phyloP scores from a whole-genome alignment of 345 rosid genomes.

The Gossypium ekmanianum region DNA sequence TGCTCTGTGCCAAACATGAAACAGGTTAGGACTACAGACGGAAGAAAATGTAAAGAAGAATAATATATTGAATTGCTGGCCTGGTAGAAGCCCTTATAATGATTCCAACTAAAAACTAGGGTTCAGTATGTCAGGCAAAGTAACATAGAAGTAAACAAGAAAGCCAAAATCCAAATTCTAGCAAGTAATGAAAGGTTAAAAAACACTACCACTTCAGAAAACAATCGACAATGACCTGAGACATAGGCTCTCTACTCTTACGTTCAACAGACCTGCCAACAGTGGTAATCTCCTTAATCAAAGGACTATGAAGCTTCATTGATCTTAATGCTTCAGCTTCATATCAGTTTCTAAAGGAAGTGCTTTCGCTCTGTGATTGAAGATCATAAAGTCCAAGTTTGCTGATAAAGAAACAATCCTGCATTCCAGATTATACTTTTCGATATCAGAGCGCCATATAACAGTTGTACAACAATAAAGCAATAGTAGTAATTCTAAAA shows the following conservation, averaged over 20 bases:
- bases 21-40: background rate
- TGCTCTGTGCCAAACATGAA: background rate
- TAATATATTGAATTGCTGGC: background rate
- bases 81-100: background rate
- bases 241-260: background rate
- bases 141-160: background rate
- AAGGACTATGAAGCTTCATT: constrained; percentile 1
- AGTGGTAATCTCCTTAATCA: background rate
- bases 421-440: constrained; percentile 26
- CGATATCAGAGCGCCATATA: background rate
- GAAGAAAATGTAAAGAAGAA: background rate
- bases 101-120: background rate
- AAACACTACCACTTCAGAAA: background rate
- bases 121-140: background rate
- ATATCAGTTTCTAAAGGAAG: constrained; percentile 33
- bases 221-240: background rate
- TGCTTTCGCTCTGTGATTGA: constrained; percentile 58
- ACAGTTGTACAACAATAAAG: background rate
- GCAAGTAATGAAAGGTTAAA: background rate
- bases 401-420: constrained; percentile 85
- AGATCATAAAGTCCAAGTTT: constrained; percentile 82
- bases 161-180: background rate
- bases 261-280: background rate
- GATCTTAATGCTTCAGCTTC: constrained; percentile 45
- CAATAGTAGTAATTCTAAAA: background rate